Evolutionary conservation across 2,329 filamentous ascomycete species (phyloP).

Genomic region (Botryotinia convoluta): DNA sequence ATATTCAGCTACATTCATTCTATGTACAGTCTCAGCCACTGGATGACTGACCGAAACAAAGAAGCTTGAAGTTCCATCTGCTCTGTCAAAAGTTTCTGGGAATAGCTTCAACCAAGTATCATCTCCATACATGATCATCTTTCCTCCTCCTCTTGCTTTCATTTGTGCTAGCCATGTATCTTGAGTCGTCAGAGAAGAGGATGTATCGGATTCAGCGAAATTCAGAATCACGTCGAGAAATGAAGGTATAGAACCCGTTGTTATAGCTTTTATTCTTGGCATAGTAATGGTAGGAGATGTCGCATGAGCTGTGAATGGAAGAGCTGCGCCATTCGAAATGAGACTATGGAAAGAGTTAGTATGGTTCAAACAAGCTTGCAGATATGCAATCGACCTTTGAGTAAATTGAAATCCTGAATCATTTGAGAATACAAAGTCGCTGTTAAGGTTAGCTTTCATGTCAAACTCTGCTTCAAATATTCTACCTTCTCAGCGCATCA

Average conservation of each 20-base stretch:
- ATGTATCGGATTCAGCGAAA: slow-evolving; percentile 89
- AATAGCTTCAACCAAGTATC: slow-evolving; percentile 99
- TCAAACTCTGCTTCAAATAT: neutral
- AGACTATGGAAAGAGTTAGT: slow-evolving; percentile 27
- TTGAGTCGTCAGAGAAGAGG: slow-evolving; percentile 80
- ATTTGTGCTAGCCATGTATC: slow-evolving; percentile 97
- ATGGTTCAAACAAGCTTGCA: neutral
- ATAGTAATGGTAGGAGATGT: slow-evolving; percentile 98
- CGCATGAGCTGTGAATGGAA: slow-evolving; percentile 94
- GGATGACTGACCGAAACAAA: slow-evolving; percentile 79
- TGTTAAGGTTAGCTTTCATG: slow-evolving; percentile 43
- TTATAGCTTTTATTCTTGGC: slow-evolving; percentile 95
- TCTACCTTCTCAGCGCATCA: slow-evolving; percentile 84
- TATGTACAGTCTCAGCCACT: slow-evolving; percentile 30
- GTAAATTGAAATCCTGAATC: slow-evolving; percentile 82
- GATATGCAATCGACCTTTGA: slow-evolving; percentile 61
- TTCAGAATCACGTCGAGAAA: slow-evolving; percentile 97
- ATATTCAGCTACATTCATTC: slow-evolving; percentile 31
- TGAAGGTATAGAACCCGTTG: slow-evolving; percentile 95
- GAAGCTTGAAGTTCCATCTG: slow-evolving; percentile 94
- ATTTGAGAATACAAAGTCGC: slow-evolving; percentile 87
- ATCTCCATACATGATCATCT: slow-evolving; percentile 92
- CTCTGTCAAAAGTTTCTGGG: slow-evolving; percentile 78
- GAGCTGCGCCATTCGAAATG: slow-evolving; percentile 66
- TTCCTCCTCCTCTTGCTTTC: slow-evolving; percentile 67